Base-by-base conservation (phyloP, 371 early-diverging fungal species). In the Scutellospora calospora region DNA sequence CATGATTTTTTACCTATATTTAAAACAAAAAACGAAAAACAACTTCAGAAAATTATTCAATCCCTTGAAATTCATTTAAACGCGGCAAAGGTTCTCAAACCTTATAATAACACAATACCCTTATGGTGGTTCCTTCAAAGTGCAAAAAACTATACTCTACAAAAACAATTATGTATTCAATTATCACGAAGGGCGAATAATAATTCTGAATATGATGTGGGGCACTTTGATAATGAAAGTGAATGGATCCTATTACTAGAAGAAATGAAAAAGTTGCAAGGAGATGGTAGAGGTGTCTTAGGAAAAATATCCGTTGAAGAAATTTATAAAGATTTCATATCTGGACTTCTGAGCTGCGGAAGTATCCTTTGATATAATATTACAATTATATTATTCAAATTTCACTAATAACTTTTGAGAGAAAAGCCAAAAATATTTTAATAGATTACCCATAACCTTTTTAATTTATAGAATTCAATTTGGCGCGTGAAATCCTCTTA, bases 171-270 rank as follows among this genome's bases (percentile, higher is more conserved):
- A 62, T 88, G 92, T 71, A 84, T 88, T 27, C 88, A 90, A 49
- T 89, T 95, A 87, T 91, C 93, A 2, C 87, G 93, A 31, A 88
- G 88, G 35, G 90, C 92, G 20, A 88, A 89, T 27, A 91, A 90
- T 65, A 88, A 91, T 22, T 87, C 89, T 5, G 90, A 91, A 81
- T 83, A 81, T 68, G 88, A 90, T 69, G 89, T 90, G 0, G 86
- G 84, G 11, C 87, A 88, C 25, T 90, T 91, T 74, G 89, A 90
- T 69, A 87, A 85, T 25, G 94, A 94, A 57, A 90, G 92, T 81
- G 92, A 93, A 52, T 95, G 94, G 94, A 86, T 87, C 31, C 86
- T 88, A 55, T 84, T 95, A 14, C 82, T 92, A 31, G 92, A 92
- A 33, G 92, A 94, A 81, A 89, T 94, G 89, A 71, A 85, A 31